Percentiles rank a stretch among this genome's conserved stretches.
Conservation (phyloP, 2,329 filamentous ascomycete genomes). For the Fusarium xyrophilum region DNA sequence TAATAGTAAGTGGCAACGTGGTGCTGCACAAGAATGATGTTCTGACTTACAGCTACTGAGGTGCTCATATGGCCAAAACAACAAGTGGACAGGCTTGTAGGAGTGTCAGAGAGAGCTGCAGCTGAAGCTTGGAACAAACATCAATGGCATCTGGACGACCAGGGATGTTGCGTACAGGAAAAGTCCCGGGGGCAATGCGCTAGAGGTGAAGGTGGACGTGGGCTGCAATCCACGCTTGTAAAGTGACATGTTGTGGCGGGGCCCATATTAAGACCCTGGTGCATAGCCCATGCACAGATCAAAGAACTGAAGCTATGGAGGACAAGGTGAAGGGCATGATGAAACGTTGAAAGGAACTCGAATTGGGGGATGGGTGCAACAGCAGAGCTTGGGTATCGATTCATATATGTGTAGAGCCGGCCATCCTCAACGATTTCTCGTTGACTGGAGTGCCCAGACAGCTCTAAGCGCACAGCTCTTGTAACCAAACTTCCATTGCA, state of each 20-base stretch:
- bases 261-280: conserved; percentile 33
- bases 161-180: conserved; percentile 29
- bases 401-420: not conserved
- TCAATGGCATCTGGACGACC: conserved; percentile 28
- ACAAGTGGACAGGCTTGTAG: conserved; percentile 17
- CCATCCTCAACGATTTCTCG: not conserved
- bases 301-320: conserved; percentile 11
- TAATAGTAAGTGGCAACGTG: conserved; percentile 7
- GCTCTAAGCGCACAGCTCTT: not conserved
- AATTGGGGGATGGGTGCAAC: not conserved
- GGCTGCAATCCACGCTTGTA: conserved; percentile 39
- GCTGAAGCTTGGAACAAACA: conserved; percentile 5
- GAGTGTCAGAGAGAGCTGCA: conserved; percentile 29
- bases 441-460: not conserved
- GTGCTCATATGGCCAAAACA: conserved; percentile 14
- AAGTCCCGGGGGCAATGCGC: conserved; percentile 26
- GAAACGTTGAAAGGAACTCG: not conserved
- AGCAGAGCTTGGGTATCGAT: not conserved
- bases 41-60: conserved; percentile 35
- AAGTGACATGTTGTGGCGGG: conserved; percentile 42
- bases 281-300: conserved; percentile 22
- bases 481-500: conserved; percentile 1
- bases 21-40: conserved; percentile 5
- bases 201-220: conserved; percentile 37
- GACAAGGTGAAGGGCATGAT: conserved; percentile 2